phyloP scores from a whole-genome alignment of 1,139 yeast species.

The Candida sp. region DNA sequence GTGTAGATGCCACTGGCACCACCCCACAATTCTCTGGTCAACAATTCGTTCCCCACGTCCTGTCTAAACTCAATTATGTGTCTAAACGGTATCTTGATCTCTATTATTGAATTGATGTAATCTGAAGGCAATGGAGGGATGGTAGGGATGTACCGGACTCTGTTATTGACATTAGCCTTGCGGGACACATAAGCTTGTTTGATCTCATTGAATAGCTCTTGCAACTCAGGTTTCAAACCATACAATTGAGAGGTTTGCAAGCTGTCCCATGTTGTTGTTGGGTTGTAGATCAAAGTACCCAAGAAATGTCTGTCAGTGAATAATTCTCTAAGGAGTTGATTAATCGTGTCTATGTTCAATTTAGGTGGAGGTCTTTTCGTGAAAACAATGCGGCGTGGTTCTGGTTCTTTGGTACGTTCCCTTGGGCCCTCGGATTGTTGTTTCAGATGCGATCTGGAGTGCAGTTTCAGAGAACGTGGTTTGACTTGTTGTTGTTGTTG shows the following conservation, averaged over 20 bases:
- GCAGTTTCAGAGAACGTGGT: too few species aligned
- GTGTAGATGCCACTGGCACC: slow-evolving; percentile 80
- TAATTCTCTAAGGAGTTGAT: slow-evolving; percentile 46
- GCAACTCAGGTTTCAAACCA: slow-evolving; percentile 41
- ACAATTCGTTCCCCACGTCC: slow-evolving; percentile 46
- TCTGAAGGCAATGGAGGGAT: slow-evolving; percentile 54
- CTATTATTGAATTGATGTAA: slow-evolving; percentile 63
- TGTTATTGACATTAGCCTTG: slow-evolving; percentile 14
- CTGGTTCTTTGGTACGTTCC: slow-evolving; percentile 1
- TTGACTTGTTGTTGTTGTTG: slow-evolving; percentile 9
- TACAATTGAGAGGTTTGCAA: slow-evolving; percentile 40
- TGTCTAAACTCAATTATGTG: slow-evolving; percentile 31
- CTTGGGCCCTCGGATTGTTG: slow-evolving; percentile 10
- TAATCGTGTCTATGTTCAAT: slow-evolving; percentile 49
- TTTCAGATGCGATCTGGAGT: slow-evolving; percentile 6
- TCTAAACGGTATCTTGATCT: slow-evolving; percentile 64
- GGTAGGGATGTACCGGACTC: slow-evolving; percentile 37
- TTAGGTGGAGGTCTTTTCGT: slow-evolving; percentile 19
- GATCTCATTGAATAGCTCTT: slow-evolving; percentile 32
- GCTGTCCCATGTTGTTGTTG: slow-evolving; percentile 53
- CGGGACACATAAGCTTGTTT: slow-evolving; percentile 31
- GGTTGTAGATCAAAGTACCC: slow-evolving; percentile 66
- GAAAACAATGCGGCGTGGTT: slow-evolving; percentile 1
- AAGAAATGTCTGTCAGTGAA: slow-evolving; percentile 54
- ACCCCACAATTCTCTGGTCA: slow-evolving; percentile 85